Evolutionary conservation across 768 basidiomycete genomes (phyloP).

Genomic region (Boletus rubescentipes): DNA sequence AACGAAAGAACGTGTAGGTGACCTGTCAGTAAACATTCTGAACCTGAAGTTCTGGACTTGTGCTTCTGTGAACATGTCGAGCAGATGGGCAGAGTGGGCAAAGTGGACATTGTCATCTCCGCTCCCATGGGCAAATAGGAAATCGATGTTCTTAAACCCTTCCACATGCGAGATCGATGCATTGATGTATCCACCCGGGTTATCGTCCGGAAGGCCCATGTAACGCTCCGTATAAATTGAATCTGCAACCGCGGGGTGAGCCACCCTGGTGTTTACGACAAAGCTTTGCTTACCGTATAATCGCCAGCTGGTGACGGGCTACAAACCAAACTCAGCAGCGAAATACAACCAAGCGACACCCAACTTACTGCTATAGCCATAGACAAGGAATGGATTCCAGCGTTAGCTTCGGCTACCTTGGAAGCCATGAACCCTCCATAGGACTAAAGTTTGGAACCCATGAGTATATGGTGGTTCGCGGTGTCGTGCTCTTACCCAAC

Average conservation of each 20-base stretch:
- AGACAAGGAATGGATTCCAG: constrained; percentile 84
- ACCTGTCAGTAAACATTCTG: constrained; percentile 98
- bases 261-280: background rate
- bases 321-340: constrained; percentile 12
- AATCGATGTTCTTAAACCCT: constrained; percentile 80
- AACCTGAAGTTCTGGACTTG: constrained; percentile 77
- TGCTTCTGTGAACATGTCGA: constrained; percentile 88
- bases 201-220: constrained; percentile 81
- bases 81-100: constrained; percentile 83
- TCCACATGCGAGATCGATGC: constrained; percentile 87
- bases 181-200: constrained; percentile 85
- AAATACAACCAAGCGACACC: background rate
- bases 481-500: constrained; percentile 68
- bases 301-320: constrained; percentile 89
- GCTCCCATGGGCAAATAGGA: constrained; percentile 86
- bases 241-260: constrained; percentile 46
- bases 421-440: constrained; percentile 96
- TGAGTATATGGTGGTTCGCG: background rate
- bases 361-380: constrained; percentile 84
- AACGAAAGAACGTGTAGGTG: constrained; percentile 20
- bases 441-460: constrained; percentile 48
- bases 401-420: constrained; percentile 89
- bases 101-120: constrained; percentile 98
- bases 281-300: constrained; percentile 57
- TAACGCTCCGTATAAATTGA: constrained; percentile 98